Percentiles rank a stretch among this genome's conserved stretches.
These are phyloP conservation scores for Bromus sterilis DNA, from an alignment of 176 grass and related monocot species.

Conservation along the genomic window DNA sequence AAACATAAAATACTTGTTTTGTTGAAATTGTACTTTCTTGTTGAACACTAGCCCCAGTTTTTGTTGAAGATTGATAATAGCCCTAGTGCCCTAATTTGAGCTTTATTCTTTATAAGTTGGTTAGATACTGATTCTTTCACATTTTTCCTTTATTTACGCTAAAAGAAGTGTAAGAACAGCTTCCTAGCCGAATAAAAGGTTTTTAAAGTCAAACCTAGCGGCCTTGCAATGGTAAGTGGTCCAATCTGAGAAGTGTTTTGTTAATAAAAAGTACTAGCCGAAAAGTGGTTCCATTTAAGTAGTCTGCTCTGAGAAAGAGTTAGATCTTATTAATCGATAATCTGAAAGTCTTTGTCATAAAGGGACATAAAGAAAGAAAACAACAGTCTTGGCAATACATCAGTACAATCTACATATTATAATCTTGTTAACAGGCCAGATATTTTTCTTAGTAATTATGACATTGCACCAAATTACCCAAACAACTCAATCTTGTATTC, in stretches of 20 bases:
- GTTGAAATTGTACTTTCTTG: neutral
- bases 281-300: neutral
- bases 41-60: neutral
- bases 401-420: neutral
- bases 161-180: neutral
- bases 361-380: neutral
- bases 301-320: too few relatives aligned
- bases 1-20: neutral
- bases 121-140: neutral
- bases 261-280: neutral
- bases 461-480: neutral
- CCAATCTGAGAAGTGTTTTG: neutral
- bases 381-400: too few relatives aligned
- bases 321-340: too few relatives aligned
- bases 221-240: neutral
- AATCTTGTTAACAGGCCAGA: neutral
- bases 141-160: neutral
- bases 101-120: neutral
- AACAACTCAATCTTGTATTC: neutral
- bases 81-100: neutral
- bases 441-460: neutral
- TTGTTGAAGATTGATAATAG: neutral
- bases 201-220: neutral
- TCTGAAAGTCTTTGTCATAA: neutral
- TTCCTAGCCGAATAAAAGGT: neutral